Percentiles rank a stretch among this genome's conserved stretches.
phyloP scores from a whole-genome alignment of 345 rosid species.

The Eucalyptus polybractea region DNA sequence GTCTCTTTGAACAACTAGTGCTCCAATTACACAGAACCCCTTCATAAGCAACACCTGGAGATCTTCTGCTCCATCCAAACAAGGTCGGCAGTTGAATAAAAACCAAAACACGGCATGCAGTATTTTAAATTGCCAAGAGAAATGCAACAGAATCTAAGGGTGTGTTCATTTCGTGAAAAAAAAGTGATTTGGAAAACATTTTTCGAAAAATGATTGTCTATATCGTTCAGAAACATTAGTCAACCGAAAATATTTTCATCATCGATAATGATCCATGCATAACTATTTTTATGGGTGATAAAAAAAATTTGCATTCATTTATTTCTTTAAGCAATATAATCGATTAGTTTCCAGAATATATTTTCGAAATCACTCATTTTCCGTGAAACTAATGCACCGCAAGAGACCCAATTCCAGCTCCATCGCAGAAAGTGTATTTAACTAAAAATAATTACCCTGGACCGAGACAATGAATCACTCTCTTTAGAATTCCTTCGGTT shows the following conservation, averaged over 20 bases:
- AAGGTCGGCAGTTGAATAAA: neutral
- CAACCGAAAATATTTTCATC: too few species aligned
- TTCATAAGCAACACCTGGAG: slow-evolving; percentile 42
- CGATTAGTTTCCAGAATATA: fast-evolving
- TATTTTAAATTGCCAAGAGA: neutral
- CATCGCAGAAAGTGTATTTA: neutral
- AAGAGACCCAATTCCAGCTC: neutral
- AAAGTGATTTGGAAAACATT: too few species aligned
- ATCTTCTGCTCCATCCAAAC: slow-evolving; percentile 40
- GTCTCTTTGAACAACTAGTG: slow-evolving; percentile 28
- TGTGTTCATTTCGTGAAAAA: too few species aligned
- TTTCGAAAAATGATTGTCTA: too few species aligned
- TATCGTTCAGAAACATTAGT: too few species aligned
- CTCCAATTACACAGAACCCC: slow-evolving; percentile 77
- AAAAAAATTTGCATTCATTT: too few species aligned
- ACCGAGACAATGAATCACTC: neutral
- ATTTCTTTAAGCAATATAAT: too few species aligned
- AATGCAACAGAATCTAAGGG: neutral
- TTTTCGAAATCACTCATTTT: too few species aligned
- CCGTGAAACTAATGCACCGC: fast-evolving
- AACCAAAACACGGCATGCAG: neutral
- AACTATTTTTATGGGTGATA: too few species aligned
- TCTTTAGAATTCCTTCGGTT: neutral
- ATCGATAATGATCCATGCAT: fast-evolving
- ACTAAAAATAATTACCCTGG: neutral